Percentiles rank a stretch among this genome's conserved stretches.
Conservation (phyloP, 106 monocot species). For the Amphibolis antarctica region DNA sequence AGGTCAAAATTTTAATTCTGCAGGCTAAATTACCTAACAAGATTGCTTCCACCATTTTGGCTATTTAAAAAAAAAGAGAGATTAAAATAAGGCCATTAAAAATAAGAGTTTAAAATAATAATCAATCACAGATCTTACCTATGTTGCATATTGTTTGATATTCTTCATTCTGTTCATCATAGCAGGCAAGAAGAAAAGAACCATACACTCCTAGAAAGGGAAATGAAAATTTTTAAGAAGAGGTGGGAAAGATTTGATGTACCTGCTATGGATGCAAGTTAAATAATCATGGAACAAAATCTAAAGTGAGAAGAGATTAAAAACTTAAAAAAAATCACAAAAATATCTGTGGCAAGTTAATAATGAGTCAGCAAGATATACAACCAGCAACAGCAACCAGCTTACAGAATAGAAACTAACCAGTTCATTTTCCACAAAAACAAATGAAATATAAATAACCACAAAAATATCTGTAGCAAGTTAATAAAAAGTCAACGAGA, state of each 20-base stretch:
- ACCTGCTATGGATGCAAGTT: no score
- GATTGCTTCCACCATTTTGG: no score
- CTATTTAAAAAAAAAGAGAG: no score
- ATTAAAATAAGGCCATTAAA: no score
- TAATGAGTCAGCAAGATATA: no score
- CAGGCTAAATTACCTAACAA: no score
- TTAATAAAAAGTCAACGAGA: no score
- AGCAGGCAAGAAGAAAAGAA: slow-evolving; percentile 96
- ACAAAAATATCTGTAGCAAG: no score
- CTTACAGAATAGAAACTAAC: slow-evolving; percentile 1
- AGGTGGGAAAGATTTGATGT: not conserved
- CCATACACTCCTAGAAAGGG: slow-evolving; percentile 66
- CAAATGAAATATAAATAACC: no score
- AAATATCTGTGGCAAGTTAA: not conserved
- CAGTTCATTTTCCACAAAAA: no score
- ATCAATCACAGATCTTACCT: slow-evolving; percentile 26
- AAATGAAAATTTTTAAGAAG: not conserved
- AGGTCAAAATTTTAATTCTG: not conserved
- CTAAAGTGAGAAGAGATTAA: not conserved
- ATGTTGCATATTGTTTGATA: slow-evolving; percentile 97
- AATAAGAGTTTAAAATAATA: not conserved
- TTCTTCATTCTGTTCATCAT: slow-evolving; percentile 94
- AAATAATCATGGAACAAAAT: no score
- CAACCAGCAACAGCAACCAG: not conserved
- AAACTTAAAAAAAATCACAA: not conserved